These are phyloP conservation scores for Yamadazyma sp. DNA, from an alignment of 805 yeast genomes.

Conservation along the genomic window DNA sequence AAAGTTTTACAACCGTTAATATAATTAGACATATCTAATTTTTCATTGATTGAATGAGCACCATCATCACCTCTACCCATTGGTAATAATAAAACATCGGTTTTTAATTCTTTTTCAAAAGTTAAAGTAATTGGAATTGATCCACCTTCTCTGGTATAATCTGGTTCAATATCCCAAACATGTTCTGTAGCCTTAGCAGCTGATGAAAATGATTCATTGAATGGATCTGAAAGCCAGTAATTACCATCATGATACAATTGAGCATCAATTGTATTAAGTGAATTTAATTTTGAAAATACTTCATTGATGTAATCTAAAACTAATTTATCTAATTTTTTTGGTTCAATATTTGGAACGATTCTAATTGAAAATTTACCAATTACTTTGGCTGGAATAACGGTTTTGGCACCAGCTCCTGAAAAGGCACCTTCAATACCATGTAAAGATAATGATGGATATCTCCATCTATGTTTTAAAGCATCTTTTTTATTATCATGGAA, in stretches of 20 bases:
- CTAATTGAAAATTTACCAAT: constrained; percentile 93
- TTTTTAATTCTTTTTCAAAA: constrained; percentile 82
- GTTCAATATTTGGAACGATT: constrained; percentile 93
- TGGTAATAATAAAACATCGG: constrained; percentile 85
- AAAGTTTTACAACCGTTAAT: constrained; percentile 91
- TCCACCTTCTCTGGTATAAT: constrained; percentile 98
- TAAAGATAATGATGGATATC: constrained; percentile 91
- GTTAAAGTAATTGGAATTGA: constrained; percentile 96
- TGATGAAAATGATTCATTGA: constrained; percentile 88
- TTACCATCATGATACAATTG: constrained; percentile 91
- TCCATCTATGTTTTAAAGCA: constrained; percentile 97
- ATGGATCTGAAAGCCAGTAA: constrained; percentile 95
- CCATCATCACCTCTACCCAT: constrained; percentile 99
- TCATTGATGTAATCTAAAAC: constrained; percentile 70
- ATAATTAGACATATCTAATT: constrained; percentile 83
- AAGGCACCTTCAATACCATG: constrained; percentile 99
- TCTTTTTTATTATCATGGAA: constrained; percentile 74
- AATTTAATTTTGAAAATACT: constrained; percentile 61
- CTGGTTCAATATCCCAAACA: constrained; percentile 95
- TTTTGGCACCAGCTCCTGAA: constrained; percentile 92
- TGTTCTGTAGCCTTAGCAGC: constrained; percentile 91
- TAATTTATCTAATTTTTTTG: constrained; percentile 70
- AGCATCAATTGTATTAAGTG: constrained; percentile 71
- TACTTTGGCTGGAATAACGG: constrained; percentile 95
- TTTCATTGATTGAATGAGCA: constrained; percentile 97